These are phyloP conservation scores for Gastrolobium bilobum DNA, from an alignment of 306 rosid genomes.

Conservation along the genomic window DNA sequence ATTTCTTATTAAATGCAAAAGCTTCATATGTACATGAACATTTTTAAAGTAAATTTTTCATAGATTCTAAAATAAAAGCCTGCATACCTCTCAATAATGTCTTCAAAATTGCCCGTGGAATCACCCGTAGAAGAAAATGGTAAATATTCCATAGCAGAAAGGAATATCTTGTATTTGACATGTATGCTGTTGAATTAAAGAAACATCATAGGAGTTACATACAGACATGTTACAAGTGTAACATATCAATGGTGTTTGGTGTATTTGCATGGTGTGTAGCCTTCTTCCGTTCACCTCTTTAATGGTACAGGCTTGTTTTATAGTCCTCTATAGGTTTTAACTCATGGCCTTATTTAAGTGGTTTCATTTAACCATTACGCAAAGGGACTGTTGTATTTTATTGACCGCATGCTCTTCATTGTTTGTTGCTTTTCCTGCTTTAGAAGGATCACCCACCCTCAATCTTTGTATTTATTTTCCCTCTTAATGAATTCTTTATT, in stretches of 20 bases:
- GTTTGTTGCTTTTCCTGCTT: not conserved
- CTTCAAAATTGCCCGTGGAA: conserved; percentile 95
- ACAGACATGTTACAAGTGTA: not conserved
- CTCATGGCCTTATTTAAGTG: not conserved
- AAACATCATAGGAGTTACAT: conserved; percentile 40
- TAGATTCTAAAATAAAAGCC: conserved; percentile 24
- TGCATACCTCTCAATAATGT: conserved; percentile 83
- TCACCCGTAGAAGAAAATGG: conserved; percentile 80
- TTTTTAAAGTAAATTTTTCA: conserved; percentile 15
- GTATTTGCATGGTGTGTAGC: not conserved
- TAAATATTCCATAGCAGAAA: conserved; percentile 93
- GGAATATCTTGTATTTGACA: conserved; percentile 90
- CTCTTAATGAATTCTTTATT: not conserved
- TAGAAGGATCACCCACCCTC: not conserved
- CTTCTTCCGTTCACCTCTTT: not conserved
- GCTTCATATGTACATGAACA: conserved; percentile 39
- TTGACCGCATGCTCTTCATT: conserved; percentile 2
- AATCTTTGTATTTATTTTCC: not conserved
- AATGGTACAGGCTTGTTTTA: not conserved
- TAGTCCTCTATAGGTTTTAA: conserved; percentile 11
- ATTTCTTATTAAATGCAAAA: conserved; percentile 39
- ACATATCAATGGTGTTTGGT: conserved; percentile 6
- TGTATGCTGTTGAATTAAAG: conserved; percentile 69
- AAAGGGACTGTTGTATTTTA: conserved; percentile 17
- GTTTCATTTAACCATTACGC: conserved; percentile 12